These are phyloP conservation scores for Geosmithia flava DNA, from an alignment of 2,329 filamentous ascomycete genomes.

Conservation along the genomic window DNA sequence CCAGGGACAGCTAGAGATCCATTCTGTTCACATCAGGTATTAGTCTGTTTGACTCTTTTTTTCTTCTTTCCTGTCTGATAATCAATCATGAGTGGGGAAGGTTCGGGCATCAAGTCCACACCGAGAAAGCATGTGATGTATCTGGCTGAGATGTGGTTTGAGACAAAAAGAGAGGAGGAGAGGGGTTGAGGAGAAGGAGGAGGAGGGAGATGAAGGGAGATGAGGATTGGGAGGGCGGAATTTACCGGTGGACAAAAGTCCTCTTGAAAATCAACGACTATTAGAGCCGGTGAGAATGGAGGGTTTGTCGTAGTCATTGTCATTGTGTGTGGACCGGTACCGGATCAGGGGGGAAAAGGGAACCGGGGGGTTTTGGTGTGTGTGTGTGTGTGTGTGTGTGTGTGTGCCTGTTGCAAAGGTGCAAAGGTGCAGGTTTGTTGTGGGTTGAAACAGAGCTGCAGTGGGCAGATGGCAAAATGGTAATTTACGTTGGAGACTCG, in stretches of 20 bases:
- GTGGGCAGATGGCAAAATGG: no score
- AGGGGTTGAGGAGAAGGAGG: neutral
- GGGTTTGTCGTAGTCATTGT: neutral
- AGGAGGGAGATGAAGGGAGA: neutral
- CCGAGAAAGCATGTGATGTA: neutral
- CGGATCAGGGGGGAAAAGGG: no score
- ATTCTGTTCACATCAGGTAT: conserved; percentile 36
- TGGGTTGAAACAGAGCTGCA: no score
- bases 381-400: neutral
- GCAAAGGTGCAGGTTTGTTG: no score
- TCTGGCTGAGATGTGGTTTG: neutral
- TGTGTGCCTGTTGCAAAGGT: no score
- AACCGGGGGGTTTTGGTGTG: no score
- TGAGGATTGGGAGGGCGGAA: conserved; percentile 5
- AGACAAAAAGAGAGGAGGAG: no score
- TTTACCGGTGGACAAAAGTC: conserved; percentile 87
- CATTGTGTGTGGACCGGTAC: neutral
- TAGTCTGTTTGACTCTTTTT: neutral
- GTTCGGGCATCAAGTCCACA: no score
- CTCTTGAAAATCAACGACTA: conserved; percentile 84
- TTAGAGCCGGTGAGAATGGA: conserved; percentile 35
- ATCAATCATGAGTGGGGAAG: neutral
- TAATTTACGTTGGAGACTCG: no score
- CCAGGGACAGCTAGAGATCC: conserved; percentile 73
- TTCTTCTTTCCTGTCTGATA: neutral